A percentile compares a stretch with the other conserved stretches of the same genome.
phyloP scores from a whole-genome alignment of 2,329 filamentous ascomycete genomes.

The Fusarium siculi region DNA sequence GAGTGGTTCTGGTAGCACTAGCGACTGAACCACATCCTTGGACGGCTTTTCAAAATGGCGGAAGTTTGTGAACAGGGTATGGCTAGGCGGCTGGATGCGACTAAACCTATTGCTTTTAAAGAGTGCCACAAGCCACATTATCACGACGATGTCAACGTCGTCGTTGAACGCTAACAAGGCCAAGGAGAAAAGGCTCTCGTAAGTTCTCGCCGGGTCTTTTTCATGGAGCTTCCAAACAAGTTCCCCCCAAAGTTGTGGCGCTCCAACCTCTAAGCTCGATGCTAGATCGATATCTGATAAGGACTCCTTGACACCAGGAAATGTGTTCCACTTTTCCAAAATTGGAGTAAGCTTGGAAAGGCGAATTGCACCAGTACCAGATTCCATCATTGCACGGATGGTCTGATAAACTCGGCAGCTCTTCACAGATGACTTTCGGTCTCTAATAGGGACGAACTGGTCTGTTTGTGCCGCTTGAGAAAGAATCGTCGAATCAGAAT shows the following conservation, averaged over 20 bases:
- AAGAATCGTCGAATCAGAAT: not conserved
- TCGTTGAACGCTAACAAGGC: constrained; percentile 17
- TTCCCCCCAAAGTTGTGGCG: constrained; percentile 57
- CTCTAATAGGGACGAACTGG: not conserved
- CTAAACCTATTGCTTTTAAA: not conserved
- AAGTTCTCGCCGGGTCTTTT: not conserved
- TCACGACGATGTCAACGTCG: not conserved
- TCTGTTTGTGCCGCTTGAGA: not conserved
- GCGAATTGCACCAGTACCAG: accelerated
- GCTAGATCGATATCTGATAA: not conserved
- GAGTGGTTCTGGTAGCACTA: not conserved
- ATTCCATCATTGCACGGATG: not conserved
- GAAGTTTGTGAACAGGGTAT: constrained; percentile 17
- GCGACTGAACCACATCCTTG: not conserved
- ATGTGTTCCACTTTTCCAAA: not conserved
- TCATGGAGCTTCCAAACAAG: constrained; percentile 37
- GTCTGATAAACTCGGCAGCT: constrained; percentile 12
- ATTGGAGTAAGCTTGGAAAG: not conserved
- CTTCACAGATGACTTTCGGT: not conserved
- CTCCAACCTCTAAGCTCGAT: constrained; percentile 64
- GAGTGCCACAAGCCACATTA: constrained; percentile 23
- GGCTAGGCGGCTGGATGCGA: not conserved
- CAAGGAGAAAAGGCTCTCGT: constrained; percentile 6
- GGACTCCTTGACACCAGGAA: not conserved
- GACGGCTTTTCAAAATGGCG: not conserved